A percentile compares a stretch with the other conserved stretches of the same genome.
Conservation (phyloP, 2,329 filamentous ascomycete species). For the Aspergillus pseudoglaucus region DNA sequence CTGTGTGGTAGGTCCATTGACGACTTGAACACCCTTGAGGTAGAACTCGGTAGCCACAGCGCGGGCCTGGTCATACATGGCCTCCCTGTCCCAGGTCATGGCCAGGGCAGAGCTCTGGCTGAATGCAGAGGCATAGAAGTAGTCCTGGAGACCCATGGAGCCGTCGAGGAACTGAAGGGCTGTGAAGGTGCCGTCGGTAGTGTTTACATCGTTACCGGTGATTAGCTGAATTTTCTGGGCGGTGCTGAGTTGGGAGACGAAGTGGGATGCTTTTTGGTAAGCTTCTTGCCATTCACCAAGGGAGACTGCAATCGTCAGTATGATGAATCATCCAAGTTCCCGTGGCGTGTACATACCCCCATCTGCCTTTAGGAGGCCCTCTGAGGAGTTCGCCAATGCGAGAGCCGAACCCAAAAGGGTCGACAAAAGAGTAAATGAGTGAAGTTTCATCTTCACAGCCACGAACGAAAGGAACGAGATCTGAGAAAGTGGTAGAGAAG, state of each 20-base stretch:
- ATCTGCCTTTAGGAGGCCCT: background rate
- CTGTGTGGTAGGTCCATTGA: constrained; percentile 13
- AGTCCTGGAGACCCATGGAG: constrained; percentile 14
- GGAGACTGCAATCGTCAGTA: background rate
- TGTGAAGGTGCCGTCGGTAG: constrained; percentile 16
- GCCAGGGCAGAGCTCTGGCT: constrained; percentile 11
- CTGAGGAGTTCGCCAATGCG: background rate
- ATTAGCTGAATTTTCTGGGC: constrained; percentile 20
- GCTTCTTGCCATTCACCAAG: constrained; percentile 11
- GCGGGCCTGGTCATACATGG: constrained; percentile 13
- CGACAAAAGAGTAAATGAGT: background rate
- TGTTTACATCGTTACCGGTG: constrained; percentile 19
- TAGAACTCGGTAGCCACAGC: constrained; percentile 14
- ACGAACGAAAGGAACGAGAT: background rate
- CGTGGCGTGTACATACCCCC: background rate
- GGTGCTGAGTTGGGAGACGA: constrained; percentile 12
- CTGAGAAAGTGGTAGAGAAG: too few species aligned
- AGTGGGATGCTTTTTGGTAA: constrained; percentile 12
- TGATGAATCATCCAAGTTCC: too few species aligned
- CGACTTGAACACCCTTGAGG: constrained; percentile 13
- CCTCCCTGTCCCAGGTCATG: constrained; percentile 16
- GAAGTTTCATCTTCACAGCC: background rate
- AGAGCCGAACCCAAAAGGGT: background rate
- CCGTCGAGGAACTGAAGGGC: constrained; percentile 16
- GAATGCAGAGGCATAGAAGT: constrained; percentile 17